A percentile compares a stretch with the other conserved stretches of the same genome.
These are phyloP conservation scores for Fraxinus ornus DNA, from an alignment of 305 asterid species.

Conservation along the genomic window DNA sequence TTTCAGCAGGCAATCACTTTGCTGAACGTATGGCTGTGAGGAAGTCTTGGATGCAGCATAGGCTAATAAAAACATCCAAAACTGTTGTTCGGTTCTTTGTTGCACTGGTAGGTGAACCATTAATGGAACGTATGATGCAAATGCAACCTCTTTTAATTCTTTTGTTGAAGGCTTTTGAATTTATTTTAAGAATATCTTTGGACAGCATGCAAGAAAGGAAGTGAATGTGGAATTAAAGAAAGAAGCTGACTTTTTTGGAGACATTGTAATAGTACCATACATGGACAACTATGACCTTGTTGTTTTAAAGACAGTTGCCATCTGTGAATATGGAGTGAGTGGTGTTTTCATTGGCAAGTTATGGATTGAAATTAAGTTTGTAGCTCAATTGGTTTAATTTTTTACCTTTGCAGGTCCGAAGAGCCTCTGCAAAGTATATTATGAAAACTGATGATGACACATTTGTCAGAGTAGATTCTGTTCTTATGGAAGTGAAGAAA, in stretches of 20 bases:
- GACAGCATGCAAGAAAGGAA: conserved; percentile 71
- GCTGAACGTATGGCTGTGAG: conserved; percentile 84
- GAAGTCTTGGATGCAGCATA: conserved; percentile 82
- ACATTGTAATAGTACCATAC: conserved; percentile 72
- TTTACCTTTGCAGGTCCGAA: conserved; percentile 48
- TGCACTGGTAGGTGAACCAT: conserved; percentile 58
- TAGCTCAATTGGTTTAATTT: not conserved
- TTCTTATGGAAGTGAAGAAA: conserved; percentile 57
- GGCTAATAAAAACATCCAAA: conserved; percentile 53
- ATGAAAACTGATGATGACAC: conserved; percentile 89
- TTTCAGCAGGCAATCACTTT: conserved; percentile 85
- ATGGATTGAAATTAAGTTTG: not conserved
- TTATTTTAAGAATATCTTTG: conserved; percentile 22
- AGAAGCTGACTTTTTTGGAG: conserved; percentile 82
- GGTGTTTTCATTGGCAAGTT: conserved; percentile 3
- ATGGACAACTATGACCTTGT: conserved; percentile 88
- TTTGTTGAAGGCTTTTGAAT: conserved; percentile 17
- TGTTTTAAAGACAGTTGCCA: conserved; percentile 76
- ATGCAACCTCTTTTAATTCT: not conserved
- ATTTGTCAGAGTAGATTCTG: conserved; percentile 72
- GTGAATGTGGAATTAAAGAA: conserved; percentile 61
- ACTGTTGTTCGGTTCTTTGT: conserved; percentile 79
- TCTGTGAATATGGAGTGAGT: conserved; percentile 80
- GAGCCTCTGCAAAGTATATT: conserved; percentile 58
- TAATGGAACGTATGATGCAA: conserved; percentile 1